Evolutionary conservation across 2,329 filamentous ascomycete species (phyloP), one percentile per base, ranked within the genome.

Genomic region (Stagonosporopsis cucurbitacearum): DNA sequence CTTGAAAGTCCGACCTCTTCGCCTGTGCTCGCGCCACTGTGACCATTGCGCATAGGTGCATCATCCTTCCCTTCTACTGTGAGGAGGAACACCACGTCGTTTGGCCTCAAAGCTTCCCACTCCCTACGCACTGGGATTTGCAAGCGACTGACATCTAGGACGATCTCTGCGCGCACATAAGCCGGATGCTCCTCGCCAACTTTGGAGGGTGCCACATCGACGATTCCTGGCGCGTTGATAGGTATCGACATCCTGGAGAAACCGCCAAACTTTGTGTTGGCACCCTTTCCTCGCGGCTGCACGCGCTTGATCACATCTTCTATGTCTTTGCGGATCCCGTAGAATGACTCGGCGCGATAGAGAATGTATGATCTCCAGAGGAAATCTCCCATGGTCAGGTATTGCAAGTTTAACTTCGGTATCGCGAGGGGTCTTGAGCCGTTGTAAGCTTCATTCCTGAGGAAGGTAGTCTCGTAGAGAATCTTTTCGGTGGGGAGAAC

Each of bases 381-480:
- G 67, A 99, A 99, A 75, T 99, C 95, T 2, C 92, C 92, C 46
- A 96, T 86, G 2, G 93, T 96, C 13, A 99, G 82, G 75, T 99
- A 99, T 71, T 99, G 95, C 25, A 99, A 80, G 66, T 97, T 99
- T 41, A 98, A 78, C 73, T 99, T 99, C 2, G 95, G 95, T 39
- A 99, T 86, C 2, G 95, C 91, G 54, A 99, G 81, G 5, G 95
- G 93, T 43, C 86, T 86, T 22, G 91, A 92, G 23, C 93, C 93
- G 73, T 96, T 89, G 67, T 97, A 98, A 7, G 82, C 83, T 67
- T 97, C 93, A 53, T 94, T 94, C 54, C 92, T 86, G 52, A 93
- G 77, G 49, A 96, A 84, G 23, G 87, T 86, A 46, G 82, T 82
- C 56, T 97, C 92, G 68, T 97, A 97, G 5, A 99, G 80, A 1